Conservation (phyloP, 1,139 yeast genomes). For the Sugiyamaella neomexicana region DNA sequence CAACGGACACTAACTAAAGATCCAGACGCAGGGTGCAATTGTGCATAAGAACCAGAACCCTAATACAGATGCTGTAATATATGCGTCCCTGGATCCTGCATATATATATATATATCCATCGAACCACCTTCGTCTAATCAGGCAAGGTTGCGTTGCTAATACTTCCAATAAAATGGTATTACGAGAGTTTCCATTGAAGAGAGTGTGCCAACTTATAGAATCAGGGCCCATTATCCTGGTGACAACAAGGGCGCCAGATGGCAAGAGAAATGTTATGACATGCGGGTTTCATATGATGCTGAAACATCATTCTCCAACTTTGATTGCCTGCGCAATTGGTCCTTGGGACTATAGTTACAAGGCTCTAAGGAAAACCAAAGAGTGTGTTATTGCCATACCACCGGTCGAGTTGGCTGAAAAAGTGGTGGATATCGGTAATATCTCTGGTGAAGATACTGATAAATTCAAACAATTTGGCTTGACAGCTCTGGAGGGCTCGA, state of each 20-base stretch:
- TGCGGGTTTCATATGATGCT: constrained; percentile 27
- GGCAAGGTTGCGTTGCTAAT: too few species aligned
- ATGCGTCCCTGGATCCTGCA: too few species aligned
- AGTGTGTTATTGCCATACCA: constrained; percentile 25
- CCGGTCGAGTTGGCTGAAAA: constrained; percentile 18
- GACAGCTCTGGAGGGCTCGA: constrained; percentile 16
- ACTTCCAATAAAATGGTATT: constrained; percentile 2
- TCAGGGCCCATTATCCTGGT: constrained; percentile 24
- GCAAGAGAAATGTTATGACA: constrained; percentile 23
- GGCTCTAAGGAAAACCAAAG: constrained; percentile 21
- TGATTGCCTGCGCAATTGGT: constrained; percentile 21
- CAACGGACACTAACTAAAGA: too few species aligned
- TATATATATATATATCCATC: too few species aligned
- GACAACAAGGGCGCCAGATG: constrained; percentile 16
- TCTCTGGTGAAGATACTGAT: constrained; percentile 23
- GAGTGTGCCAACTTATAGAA: constrained; percentile 21
- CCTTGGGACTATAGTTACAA: constrained; percentile 25
- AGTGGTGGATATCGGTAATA: constrained; percentile 27
- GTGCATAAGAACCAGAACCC: not conserved
- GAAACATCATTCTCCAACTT: constrained; percentile 23
- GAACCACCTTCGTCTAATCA: not conserved
- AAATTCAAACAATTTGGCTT: constrained; percentile 19
- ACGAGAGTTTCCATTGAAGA: constrained; percentile 18
- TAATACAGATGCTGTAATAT: not conserved
- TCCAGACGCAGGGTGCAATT: not conserved